phyloP scores from a whole-genome alignment of 2,329 filamentous ascomycete species.

The Microdochium bolleyi region DNA sequence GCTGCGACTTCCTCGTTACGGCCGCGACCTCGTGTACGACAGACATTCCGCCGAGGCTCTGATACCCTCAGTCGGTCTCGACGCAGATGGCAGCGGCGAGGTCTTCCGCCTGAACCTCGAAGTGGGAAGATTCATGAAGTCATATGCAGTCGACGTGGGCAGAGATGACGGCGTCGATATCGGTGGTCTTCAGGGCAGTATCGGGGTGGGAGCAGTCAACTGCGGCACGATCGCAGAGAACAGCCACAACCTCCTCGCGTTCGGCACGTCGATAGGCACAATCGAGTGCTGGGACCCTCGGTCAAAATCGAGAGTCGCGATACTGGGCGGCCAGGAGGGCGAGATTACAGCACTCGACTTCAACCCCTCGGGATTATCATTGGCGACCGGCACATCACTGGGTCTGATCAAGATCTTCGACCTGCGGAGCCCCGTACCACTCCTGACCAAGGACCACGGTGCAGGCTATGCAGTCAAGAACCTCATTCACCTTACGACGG shows the following conservation, averaged over 20 bases:
- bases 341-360: conserved; percentile 87
- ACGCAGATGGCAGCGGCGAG: conserved; percentile 78
- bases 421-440: conserved; percentile 74
- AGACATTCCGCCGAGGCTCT: conserved; percentile 75
- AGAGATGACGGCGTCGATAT: conserved; percentile 63
- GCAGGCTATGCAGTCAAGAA: conserved; percentile 91
- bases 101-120: conserved; percentile 92
- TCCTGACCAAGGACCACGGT: conserved; percentile 90
- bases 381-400: conserved; percentile 80
- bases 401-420: conserved; percentile 90
- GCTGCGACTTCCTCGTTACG: conserved; percentile 86
- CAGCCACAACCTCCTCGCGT: conserved; percentile 84
- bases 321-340: conserved; percentile 60
- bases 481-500: conserved; percentile 62
- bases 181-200: conserved; percentile 76
- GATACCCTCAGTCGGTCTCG: conserved; percentile 80
- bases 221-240: conserved; percentile 78
- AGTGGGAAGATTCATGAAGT: conserved; percentile 86
- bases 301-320: conserved; percentile 71
- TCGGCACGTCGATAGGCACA: conserved; percentile 90
- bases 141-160: conserved; percentile 85
- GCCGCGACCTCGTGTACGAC: conserved; percentile 82
- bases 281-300: conserved; percentile 96
- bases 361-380: conserved; percentile 70
- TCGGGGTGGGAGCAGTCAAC: conserved; percentile 80